Percentiles rank a stretch among this genome's conserved stretches.
Evolutionary conservation across 2,329 filamentous ascomycete species (phyloP).

Genomic region (Fusarium concolor): DNA sequence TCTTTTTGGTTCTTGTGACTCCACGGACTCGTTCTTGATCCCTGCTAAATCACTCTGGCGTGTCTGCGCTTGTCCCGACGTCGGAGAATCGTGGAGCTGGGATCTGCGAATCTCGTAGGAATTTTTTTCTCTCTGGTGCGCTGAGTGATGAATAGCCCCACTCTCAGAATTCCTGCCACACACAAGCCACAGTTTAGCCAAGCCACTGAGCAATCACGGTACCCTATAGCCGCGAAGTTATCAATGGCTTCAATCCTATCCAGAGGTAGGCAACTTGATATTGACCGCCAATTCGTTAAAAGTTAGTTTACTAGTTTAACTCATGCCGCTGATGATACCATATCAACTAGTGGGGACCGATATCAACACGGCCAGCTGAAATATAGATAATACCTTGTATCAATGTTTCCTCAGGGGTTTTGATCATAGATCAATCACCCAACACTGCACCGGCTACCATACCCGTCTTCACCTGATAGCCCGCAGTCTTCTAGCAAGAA

Average conservation of each 20-base stretch:
- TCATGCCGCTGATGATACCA: background rate
- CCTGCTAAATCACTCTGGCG: constrained; percentile 35
- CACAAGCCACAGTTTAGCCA: constrained; percentile 4
- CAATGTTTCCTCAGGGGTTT: too few relatives aligned
- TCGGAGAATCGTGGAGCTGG: constrained; percentile 38
- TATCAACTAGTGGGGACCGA: background rate
- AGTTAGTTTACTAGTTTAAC: background rate
- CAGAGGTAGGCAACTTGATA: background rate
- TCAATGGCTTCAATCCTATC: background rate
- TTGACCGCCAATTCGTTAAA: background rate
- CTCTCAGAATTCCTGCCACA: background rate
- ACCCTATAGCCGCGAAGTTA: constrained; percentile 13
- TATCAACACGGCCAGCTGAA: background rate
- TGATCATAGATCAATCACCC: too few relatives aligned
- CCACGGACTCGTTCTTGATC: constrained; percentile 29
- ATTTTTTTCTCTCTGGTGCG: constrained; percentile 21
- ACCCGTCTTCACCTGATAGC: background rate
- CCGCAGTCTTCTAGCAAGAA: background rate
- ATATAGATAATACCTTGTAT: background rate
- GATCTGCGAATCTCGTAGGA: background rate
- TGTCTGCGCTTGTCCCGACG: constrained; percentile 40
- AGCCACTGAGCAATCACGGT: constrained; percentile 5
- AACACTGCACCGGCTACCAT: background rate
- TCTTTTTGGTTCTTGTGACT: constrained; percentile 29
- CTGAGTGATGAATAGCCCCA: background rate